Evolutionary conservation across 2,329 filamentous ascomycete species (phyloP), one percentile per base, ranked within the genome.

Genomic region (Fusarium algeriense): DNA sequence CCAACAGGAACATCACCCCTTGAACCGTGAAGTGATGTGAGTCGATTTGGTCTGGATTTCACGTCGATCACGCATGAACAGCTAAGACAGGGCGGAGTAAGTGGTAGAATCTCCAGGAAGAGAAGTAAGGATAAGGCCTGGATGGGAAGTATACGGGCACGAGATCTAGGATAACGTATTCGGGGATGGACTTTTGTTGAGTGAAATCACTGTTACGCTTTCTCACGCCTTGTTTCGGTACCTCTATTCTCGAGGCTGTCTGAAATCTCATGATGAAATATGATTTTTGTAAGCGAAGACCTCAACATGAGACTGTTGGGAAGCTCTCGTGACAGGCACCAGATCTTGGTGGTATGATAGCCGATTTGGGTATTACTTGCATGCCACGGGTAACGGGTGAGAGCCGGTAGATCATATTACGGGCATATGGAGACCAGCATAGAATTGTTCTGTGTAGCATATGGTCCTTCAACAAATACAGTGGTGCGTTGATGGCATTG

Each of bases 1-100:
- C 64, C 19, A 41, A 66, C 69, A 64, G 48, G 57, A 70, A 72
- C 70, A 68, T 75, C 72, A 70, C 58, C 57, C 54, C 61, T 75
- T 76, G 40, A 45, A 60, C 58, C 40, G 40, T 72, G 55, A 64
- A 46, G 44, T 46, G 60, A 64, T 60, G 38, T 35, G 37, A 57
- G 56, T 44, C 49, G 23, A 63, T 23, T 45, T 20, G 40, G 35
- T 50, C 57, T 67, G 37, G 38, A 56, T 45, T 44, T 35, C 19
- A 44, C 35, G 23, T 50, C 44, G 40, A 61, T 38, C 40, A 67
- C 20, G 30, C 26, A 30, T 45, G n/a, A 50, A 34, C n/a, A 67
- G 40, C 45, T 45, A 63, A 62, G 44, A 32, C 20, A 32, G 11
- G 26, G 17, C 30, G 37, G 8, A 34, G 38, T n/a, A 37, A 12